These are phyloP conservation scores for Coniophora puteana DNA, from an alignment of 1,284 basidiomycete genomes.

Conservation along the genomic window DNA sequence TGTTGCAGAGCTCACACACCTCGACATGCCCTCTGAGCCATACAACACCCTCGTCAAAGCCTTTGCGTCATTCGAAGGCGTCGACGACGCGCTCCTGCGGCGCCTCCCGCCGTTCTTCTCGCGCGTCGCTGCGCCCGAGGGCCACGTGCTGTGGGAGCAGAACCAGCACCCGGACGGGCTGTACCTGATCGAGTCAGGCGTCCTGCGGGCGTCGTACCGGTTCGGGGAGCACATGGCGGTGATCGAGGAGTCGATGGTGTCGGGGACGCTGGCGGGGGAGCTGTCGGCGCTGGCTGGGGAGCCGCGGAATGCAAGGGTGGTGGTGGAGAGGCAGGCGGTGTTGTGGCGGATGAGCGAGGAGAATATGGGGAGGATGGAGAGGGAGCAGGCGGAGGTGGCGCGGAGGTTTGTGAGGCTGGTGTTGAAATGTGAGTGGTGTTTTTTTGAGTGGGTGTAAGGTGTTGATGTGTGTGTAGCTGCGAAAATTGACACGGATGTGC, in stretches of 20 bases:
- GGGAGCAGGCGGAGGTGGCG: constrained; percentile 63
- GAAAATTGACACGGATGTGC: constrained; percentile 75
- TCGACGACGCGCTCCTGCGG: constrained; percentile 45
- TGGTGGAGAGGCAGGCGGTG: constrained; percentile 73
- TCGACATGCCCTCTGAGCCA: constrained; percentile 41
- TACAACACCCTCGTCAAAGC: constrained; percentile 69
- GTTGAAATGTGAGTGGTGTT: constrained; percentile 58
- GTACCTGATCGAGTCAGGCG: constrained; percentile 84
- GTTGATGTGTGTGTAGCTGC: constrained; percentile 45
- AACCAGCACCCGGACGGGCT: constrained; percentile 77
- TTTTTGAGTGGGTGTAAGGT: background rate
- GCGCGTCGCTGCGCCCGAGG: constrained; percentile 53
- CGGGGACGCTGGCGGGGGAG: constrained; percentile 89
- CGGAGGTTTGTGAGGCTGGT: constrained; percentile 69
- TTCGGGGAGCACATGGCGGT: constrained; percentile 66
- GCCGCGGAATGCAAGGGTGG: constrained; percentile 80
- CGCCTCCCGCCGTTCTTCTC: constrained; percentile 74
- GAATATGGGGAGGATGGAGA: constrained; percentile 57
- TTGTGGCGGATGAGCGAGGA: constrained; percentile 75
- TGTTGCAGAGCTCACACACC: constrained; percentile 16
- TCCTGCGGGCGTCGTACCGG: constrained; percentile 75
- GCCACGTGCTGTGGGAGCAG: constrained; percentile 72
- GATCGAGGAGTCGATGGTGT: constrained; percentile 88
- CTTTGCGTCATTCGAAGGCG: constrained; percentile 64
- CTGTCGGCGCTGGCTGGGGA: constrained; percentile 76